A percentile compares a stretch with the other conserved stretches of the same genome.
phyloP scores from a whole-genome alignment of 2,329 filamentous ascomycete species.

The Lasiodiplodia sp. region DNA sequence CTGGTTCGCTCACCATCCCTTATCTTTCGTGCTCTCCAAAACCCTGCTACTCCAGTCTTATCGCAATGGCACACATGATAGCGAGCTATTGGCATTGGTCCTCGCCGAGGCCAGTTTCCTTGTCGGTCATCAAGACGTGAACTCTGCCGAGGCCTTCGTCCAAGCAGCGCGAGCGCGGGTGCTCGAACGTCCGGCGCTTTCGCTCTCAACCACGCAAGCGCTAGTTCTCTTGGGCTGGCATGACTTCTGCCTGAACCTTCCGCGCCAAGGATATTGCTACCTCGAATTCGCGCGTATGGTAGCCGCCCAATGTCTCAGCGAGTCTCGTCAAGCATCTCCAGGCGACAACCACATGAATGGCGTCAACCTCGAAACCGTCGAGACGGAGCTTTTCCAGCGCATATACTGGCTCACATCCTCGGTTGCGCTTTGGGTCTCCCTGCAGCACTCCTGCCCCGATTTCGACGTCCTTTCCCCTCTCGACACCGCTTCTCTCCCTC shows the following conservation, averaged over 20 bases:
- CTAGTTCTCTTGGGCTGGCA: conserved; percentile 50
- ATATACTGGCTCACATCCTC: conserved; percentile 52
- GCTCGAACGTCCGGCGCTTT: conserved; percentile 19
- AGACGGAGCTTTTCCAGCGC: conserved; percentile 50
- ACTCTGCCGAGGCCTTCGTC: conserved; percentile 44
- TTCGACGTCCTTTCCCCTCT: conserved; percentile 32
- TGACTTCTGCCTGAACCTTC: conserved; percentile 42
- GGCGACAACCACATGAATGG: conserved; percentile 51
- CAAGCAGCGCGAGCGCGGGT: conserved; percentile 45
- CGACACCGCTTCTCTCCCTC: conserved; percentile 33
- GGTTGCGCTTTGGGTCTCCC: conserved; percentile 49
- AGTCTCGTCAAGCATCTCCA: conserved; percentile 39
- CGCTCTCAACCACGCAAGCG: conserved; percentile 42
- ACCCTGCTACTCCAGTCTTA: conserved; percentile 50
- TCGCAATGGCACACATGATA: conserved; percentile 50
- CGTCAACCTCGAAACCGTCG: conserved; percentile 51
- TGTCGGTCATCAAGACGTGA: conserved; percentile 32
- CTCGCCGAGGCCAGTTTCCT: conserved; percentile 50
- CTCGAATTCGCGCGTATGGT: conserved; percentile 9
- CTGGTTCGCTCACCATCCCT: conserved; percentile 52
- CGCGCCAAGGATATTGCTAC: conserved; percentile 6
- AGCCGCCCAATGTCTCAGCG: conserved; percentile 44
- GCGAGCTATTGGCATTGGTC: conserved; percentile 50
- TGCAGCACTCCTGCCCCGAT: conserved; percentile 45
- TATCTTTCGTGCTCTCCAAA: conserved; percentile 53